Conservation (phyloP, 2,329 filamentous ascomycete species). For the Sporothrix brasiliensis region DNA sequence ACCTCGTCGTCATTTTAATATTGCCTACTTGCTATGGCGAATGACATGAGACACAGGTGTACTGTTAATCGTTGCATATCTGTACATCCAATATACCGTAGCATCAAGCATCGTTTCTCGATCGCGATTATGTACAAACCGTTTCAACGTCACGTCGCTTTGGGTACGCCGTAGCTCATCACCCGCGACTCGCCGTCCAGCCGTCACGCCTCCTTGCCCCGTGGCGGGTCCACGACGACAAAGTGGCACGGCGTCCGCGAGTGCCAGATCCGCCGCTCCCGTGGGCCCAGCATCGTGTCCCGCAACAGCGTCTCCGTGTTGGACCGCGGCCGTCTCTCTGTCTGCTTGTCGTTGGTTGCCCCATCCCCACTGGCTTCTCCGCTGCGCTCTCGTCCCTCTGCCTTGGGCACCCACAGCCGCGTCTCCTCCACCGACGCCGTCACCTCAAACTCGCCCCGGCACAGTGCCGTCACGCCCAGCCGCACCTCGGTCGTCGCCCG, state of each 20-base stretch:
- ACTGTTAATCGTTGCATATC: too few relatives aligned
- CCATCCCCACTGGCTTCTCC: too few relatives aligned
- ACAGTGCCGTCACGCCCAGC: conserved; percentile 74
- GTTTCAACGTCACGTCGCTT: background rate
- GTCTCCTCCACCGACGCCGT: conserved; percentile 81
- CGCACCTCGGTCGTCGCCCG: conserved; percentile 62
- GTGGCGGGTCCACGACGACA: conserved; percentile 53
- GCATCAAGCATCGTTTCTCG: background rate
- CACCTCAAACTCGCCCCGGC: conserved; percentile 80
- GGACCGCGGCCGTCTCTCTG: conserved; percentile 47
- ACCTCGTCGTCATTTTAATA: too few relatives aligned
- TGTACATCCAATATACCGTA: background rate
- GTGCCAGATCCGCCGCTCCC: conserved; percentile 67
- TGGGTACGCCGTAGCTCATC: too few relatives aligned
- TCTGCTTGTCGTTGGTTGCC: background rate
- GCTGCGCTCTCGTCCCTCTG: conserved; percentile 31
- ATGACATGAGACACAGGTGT: too few relatives aligned
- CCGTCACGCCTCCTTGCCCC: background rate
- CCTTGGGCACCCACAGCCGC: conserved; percentile 51
- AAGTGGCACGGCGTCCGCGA: conserved; percentile 60
- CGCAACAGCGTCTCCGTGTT: conserved; percentile 62
- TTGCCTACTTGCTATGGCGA: too few relatives aligned
- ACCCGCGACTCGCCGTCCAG: too few relatives aligned
- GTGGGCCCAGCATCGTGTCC: conserved; percentile 61
- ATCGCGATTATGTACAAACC: background rate